A percentile compares a stretch with the other conserved stretches of the same genome.
Evolutionary conservation across 305 asterid genomes (phyloP).

Genomic region (Fraxinus xanthoxyloides): DNA sequence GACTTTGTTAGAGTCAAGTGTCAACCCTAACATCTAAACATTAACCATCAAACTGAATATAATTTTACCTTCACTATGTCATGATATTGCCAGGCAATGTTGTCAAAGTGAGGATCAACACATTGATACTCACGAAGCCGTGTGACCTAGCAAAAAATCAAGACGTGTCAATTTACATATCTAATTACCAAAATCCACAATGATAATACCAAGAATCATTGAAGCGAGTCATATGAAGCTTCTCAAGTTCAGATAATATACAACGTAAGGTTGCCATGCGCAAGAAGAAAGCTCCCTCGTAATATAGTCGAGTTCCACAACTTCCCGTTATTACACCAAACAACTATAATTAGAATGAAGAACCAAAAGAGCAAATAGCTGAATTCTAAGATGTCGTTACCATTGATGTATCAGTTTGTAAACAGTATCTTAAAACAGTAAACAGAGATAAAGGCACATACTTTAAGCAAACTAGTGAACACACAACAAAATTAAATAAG

Average conservation of each 20-base stretch:
- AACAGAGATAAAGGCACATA: conserved; percentile 2
- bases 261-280: background rate
- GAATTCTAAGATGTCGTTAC: background rate
- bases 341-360: background rate
- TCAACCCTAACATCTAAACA: background rate
- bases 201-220: background rate
- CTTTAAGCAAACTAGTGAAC: conserved; percentile 7
- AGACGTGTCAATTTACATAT: background rate
- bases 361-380: background rate
- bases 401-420: background rate
- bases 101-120: conserved; percentile 40
- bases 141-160: conserved; percentile 45
- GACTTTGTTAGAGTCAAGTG: background rate
- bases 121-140: conserved; percentile 96
- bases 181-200: background rate
- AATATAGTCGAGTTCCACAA: background rate
- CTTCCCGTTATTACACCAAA: background rate
- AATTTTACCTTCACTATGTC: conserved; percentile 7
- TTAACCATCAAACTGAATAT: background rate
- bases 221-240: conserved; percentile 13
- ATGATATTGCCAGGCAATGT: conserved; percentile 2
- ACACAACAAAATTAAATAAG: conserved; percentile 20
- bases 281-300: background rate
- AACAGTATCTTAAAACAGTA: background rate
- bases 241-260: background rate